A percentile compares a stretch with the other conserved stretches of the same genome.
Conservation (phyloP, 495 filamentous ascomycete genomes). For the Aspergillus sparsus region DNA sequence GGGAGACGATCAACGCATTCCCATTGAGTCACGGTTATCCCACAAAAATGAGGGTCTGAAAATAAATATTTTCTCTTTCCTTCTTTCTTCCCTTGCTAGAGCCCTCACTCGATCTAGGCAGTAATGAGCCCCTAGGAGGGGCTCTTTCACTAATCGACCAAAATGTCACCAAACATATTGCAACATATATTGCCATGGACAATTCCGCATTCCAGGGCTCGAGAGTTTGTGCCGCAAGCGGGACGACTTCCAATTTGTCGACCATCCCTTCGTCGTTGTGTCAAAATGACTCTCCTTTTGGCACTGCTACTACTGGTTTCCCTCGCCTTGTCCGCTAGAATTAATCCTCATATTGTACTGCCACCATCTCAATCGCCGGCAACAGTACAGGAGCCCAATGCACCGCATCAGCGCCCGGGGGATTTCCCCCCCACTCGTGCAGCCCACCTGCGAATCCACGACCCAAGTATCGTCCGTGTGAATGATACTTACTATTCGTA, state of each 20-base stretch:
- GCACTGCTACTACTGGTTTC: conserved; percentile 1
- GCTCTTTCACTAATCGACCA: neutral
- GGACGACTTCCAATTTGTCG: neutral
- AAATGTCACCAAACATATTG: neutral
- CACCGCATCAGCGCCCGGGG: neutral
- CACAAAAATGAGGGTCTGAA: conserved; percentile 1
- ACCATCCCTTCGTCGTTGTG: conserved; percentile 7
- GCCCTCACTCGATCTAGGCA: neutral
- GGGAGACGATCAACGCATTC: neutral
- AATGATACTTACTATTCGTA: conserved; percentile 42
- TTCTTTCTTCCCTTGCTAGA: neutral
- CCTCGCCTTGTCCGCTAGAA: conserved; percentile 6
- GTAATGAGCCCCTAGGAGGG: conserved; percentile 7
- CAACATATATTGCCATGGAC: conserved; percentile 9
- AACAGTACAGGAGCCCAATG: neutral
- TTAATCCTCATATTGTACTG: neutral
- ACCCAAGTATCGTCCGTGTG: conserved; percentile 41
- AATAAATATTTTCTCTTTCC: neutral
- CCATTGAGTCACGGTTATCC: too few species aligned
- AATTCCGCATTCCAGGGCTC: conserved; percentile 4
- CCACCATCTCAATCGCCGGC: neutral
- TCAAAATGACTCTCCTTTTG: conserved; percentile 14
- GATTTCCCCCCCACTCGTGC: conserved; percentile 32
- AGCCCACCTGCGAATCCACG: conserved; percentile 41
- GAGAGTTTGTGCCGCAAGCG: neutral